Evolutionary conservation across 257 asterid genomes (phyloP).

Genomic region (Echium plantagineum): DNA sequence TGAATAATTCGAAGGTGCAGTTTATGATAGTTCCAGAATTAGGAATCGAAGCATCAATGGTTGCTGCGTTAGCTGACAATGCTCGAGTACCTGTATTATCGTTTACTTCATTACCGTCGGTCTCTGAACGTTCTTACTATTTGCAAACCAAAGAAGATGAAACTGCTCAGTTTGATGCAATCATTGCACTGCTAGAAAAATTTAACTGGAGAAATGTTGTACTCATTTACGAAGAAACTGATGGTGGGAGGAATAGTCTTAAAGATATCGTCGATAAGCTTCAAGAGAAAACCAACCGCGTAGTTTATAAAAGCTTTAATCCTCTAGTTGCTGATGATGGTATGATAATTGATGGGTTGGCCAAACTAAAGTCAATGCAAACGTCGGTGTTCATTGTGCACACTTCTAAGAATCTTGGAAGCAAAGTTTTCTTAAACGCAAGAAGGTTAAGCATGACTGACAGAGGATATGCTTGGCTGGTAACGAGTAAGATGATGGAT

Average conservation of each 20-base stretch:
- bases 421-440: conserved; percentile 21
- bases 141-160: conserved; percentile 31
- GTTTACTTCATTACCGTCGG: conserved; percentile 17
- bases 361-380: conserved; percentile 9
- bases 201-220: conserved; percentile 27
- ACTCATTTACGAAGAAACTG: conserved; percentile 21
- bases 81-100: conserved; percentile 27
- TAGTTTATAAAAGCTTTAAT: conserved; percentile 10
- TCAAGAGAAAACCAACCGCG: conserved; percentile 4
- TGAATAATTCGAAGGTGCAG: conserved; percentile 22
- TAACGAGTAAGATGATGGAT: conserved; percentile 33
- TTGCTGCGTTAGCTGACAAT: conserved; percentile 20
- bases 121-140: conserved; percentile 16
- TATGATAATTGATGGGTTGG: conserved; percentile 14
- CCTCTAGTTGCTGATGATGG: conserved; percentile 15
- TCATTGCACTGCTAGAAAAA: conserved; percentile 18
- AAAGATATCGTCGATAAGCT: conserved; percentile 14
- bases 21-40: conserved; percentile 24
- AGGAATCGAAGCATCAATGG: conserved; percentile 15
- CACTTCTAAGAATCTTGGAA: conserved; percentile 21
- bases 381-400: conserved; percentile 23
- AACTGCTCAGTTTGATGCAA: conserved; percentile 21
- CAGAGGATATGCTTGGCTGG: conserved; percentile 36
- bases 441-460: conserved; percentile 28
- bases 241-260: conserved; percentile 16